Evolutionary conservation across 2,329 filamentous ascomycete species (phyloP), one percentile per base, ranked within the genome.

Genomic region (Clarireedia hainanense): DNA sequence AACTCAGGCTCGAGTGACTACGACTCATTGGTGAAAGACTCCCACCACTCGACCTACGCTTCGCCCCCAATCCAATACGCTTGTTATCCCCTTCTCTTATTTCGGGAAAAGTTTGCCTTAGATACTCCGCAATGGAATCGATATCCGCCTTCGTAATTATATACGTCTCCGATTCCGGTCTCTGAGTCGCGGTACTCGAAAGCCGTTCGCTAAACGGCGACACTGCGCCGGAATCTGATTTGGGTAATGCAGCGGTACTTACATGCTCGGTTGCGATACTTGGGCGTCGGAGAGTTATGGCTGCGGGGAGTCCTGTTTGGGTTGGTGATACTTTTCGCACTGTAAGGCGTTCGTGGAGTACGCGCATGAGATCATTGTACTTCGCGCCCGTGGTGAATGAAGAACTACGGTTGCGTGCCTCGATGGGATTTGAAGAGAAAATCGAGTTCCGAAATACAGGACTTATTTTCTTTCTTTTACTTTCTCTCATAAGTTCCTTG

Each of bases 131-230:
- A 20, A 66, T 59, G 6, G 55, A 55, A 30, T 66, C 61, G 39
- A 65, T 60, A 47, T 65, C 64, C 55, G 61, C 48, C 15, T 50
- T 58, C 2, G 64, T 67, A 17, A 67, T 63, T 14, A 67, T 49
- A 20, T 61, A 65, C 14, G 59, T 46, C 17, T 54, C 57, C 3
- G 58, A 46, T 27, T 39, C 26, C 4, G 47, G 46, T 40, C 24
- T 23, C 47, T 61, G 43, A 6, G 23, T 49, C 6, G 55, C 20
- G 7, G 20, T 15, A 15, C n/a, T 50, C 1, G 52, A 20, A 20
- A 20, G 37, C 20, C 40, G 20, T 6, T 37, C 34, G 24, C 26
- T 45, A 27, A 20, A 26, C 48, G 26, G 20, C 6, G 57, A 55
- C 10, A 24, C 24, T 17, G 23, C 27, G 2, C 6, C 30, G 17